phyloP scores from a whole-genome alignment of 2,329 filamentous ascomycete genomes.

The Ilyonectria sp. region DNA sequence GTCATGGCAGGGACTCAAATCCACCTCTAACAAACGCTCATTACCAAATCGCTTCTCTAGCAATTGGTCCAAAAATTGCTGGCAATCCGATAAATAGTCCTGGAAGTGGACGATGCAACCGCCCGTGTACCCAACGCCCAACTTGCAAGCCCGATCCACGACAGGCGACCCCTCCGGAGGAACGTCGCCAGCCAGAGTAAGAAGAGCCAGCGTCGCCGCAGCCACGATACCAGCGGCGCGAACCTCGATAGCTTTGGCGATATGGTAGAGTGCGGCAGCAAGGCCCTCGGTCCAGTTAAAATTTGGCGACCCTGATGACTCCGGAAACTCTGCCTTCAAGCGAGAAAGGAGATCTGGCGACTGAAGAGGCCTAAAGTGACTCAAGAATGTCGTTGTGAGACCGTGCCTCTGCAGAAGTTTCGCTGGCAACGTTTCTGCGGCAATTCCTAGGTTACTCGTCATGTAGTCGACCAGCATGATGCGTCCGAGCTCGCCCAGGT shows the following conservation, averaged over 20 bases:
- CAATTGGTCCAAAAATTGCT: constrained; percentile 75
- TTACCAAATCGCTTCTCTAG: constrained; percentile 52
- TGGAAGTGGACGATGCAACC: constrained; percentile 87
- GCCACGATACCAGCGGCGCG: constrained; percentile 83
- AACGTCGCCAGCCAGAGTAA: constrained; percentile 79
- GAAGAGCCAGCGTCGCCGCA: constrained; percentile 78
- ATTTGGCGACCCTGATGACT: constrained; percentile 56
- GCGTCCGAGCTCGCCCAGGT: constrained; percentile 82
- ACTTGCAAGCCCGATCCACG: constrained; percentile 59
- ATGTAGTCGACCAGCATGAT: constrained; percentile 79
- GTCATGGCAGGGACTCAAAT: constrained; percentile 71
- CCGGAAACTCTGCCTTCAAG: constrained; percentile 69
- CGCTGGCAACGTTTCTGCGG: constrained; percentile 65
- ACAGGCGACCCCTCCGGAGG: constrained; percentile 49
- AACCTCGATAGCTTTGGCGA: constrained; percentile 79
- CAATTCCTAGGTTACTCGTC: constrained; percentile 58
- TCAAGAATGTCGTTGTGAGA: constrained; percentile 81
- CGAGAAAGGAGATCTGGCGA: constrained; percentile 60
- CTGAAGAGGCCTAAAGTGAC: constrained; percentile 74
- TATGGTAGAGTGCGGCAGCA: constrained; percentile 73
- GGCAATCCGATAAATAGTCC: constrained; percentile 79
- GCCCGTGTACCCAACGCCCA: constrained; percentile 85
- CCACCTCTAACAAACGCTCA: constrained; percentile 58
- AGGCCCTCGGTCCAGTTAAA: constrained; percentile 76
- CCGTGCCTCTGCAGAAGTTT: constrained; percentile 72